Evolutionary conservation across 2,329 filamentous ascomycete species (phyloP).

Genomic region (Pyrenophora tritici-repentis): DNA sequence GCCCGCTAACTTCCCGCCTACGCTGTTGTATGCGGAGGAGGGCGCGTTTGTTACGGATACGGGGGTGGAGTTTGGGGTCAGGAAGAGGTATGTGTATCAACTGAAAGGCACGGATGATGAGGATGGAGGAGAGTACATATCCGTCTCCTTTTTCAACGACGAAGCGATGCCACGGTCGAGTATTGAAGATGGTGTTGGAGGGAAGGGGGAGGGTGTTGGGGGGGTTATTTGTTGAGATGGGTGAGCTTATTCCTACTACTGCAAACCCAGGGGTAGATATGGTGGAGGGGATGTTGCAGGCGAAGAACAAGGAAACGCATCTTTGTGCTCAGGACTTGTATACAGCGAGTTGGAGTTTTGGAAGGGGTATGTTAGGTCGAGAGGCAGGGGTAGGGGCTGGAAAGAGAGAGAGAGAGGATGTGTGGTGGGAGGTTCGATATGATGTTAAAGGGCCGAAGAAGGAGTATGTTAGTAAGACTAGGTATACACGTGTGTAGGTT

Average conservation of each 20-base stretch:
- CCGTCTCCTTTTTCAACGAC: constrained; percentile 26
- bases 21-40: constrained; percentile 71
- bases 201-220: constrained; percentile 61
- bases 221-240: constrained; percentile 77
- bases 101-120: too few relatives aligned
- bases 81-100: constrained; percentile 72
- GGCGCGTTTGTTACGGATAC: constrained; percentile 65
- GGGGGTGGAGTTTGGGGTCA: constrained; percentile 62
- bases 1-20: constrained; percentile 42
- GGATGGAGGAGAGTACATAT: too few relatives aligned
- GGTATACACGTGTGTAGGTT: constrained; percentile 26
- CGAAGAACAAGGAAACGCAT: constrained; percentile 66
- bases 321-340: constrained; percentile 75
- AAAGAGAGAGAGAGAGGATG: constrained; percentile 3
- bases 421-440: constrained; percentile 46
- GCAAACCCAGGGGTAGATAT: constrained; percentile 35
- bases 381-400: constrained; percentile 11
- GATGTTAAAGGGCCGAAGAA: constrained; percentile 49
- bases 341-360: constrained; percentile 70
- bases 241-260: constrained; percentile 41
- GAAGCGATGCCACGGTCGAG: constrained; percentile 4
- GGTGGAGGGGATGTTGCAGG: too few relatives aligned
- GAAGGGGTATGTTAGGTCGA: constrained; percentile 45
- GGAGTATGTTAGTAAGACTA: constrained; percentile 47
- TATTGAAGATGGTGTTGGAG: constrained; percentile 12